Evolutionary conservation across 306 rosid genomes (phyloP).

Genomic region (Boehmeria nivea): DNA sequence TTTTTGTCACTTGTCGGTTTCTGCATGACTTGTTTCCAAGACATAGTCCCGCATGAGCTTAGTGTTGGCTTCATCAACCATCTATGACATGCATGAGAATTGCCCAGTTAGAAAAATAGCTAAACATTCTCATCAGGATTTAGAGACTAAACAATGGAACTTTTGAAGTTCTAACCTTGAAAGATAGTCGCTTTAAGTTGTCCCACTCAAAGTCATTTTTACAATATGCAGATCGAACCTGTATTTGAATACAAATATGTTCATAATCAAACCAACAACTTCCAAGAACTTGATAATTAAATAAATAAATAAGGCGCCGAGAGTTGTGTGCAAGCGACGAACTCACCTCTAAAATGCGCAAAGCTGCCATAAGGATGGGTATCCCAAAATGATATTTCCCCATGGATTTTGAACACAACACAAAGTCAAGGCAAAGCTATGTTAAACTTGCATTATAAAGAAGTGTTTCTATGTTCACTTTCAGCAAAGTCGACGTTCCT

Average conservation of each 20-base stretch:
- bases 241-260: constrained; percentile 1
- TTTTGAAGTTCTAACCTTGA: constrained; percentile 56
- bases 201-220: constrained; percentile 89
- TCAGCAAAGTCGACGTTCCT: too few species aligned
- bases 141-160: too few species aligned
- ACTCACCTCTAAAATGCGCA: constrained; percentile 83
- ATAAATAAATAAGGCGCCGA: background rate
- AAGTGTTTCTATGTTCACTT: too few species aligned
- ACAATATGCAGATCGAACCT: constrained; percentile 90
- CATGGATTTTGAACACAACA: too few species aligned
- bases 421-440: too few species aligned
- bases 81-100: constrained; percentile 35
- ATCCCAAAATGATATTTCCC: too few species aligned
- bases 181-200: constrained; percentile 58
- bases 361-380: constrained; percentile 47
- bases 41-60: constrained; percentile 72
- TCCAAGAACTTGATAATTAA: background rate
- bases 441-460: too few species aligned
- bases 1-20: constrained; percentile 35
- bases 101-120: too few species aligned
- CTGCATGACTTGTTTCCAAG: constrained; percentile 53
- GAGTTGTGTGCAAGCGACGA: background rate
- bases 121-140: too few species aligned
- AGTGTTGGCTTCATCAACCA: constrained; percentile 71
- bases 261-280: background rate